A percentile compares a stretch with the other conserved stretches of the same genome.
phyloP scores from a whole-genome alignment of 345 rosid genomes.

The Barbarea vulgaris region DNA sequence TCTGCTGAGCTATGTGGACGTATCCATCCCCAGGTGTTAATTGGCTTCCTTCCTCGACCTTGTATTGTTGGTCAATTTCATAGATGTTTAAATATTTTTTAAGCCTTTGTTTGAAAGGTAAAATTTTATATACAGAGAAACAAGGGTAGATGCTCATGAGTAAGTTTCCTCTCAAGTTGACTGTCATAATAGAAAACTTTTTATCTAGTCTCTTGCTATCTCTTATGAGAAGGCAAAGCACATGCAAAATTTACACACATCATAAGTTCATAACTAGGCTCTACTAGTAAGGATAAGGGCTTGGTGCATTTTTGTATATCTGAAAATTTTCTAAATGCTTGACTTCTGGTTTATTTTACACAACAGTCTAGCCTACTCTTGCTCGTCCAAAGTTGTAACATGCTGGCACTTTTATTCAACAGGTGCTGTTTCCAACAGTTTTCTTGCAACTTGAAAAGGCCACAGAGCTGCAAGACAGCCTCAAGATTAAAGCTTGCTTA shows the following conservation, averaged over 20 bases:
- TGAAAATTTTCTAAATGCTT: neutral
- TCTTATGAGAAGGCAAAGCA: constrained; percentile 9
- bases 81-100: neutral
- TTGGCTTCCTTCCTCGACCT: constrained; percentile 25
- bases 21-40: constrained; percentile 69
- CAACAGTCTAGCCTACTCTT: neutral
- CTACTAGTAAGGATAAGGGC: neutral
- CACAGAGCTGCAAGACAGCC: constrained; percentile 46
- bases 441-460: constrained; percentile 54
- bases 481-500: constrained; percentile 75
- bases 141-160: neutral
- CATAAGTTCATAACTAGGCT: constrained; percentile 14
- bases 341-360: constrained; percentile 9
- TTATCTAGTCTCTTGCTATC: constrained; percentile 12
- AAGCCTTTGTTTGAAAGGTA: constrained; percentile 1
- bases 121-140: neutral
- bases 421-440: constrained; percentile 81
- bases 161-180: constrained; percentile 12
- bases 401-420: constrained; percentile 25
- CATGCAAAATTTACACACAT: neutral
- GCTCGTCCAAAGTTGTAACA: constrained; percentile 15
- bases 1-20: constrained; percentile 97
- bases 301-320: constrained; percentile 9
- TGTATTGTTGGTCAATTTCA: constrained; percentile 8
- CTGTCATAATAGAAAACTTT: neutral